Conservation (phyloP, 805 yeast genomes). For the Candida anglica region DNA sequence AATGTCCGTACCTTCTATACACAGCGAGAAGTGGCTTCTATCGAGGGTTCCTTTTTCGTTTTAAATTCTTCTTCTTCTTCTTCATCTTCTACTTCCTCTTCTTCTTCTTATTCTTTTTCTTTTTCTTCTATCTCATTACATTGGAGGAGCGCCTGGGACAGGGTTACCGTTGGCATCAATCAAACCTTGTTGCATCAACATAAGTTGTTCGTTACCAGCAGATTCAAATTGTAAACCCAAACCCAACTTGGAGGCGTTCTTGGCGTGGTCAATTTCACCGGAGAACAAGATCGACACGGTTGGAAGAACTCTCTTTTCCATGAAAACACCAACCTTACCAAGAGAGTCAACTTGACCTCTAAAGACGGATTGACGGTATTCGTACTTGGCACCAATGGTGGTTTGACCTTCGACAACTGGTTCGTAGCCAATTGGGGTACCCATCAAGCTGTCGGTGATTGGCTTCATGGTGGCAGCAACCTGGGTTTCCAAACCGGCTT, state of each 20-base stretch:
- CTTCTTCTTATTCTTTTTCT: no score
- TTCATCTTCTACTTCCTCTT: no score
- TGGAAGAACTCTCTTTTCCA: constrained; percentile 92
- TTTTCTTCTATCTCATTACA: no score
- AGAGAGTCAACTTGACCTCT: constrained; percentile 90
- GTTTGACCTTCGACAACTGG: constrained; percentile 88
- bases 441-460: constrained; percentile 69
- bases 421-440: constrained; percentile 76
- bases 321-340: constrained; percentile 86
- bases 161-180: constrained; percentile 83
- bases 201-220: constrained; percentile 88
- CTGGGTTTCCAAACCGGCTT: constrained; percentile 90
- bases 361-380: constrained; percentile 92
- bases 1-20: no score
- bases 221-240: constrained; percentile 94
- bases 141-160: constrained; percentile 71
- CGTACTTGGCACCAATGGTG: constrained; percentile 94
- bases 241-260: constrained; percentile 73
- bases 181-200: constrained; percentile 87
- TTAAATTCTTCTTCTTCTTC: no score
- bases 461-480: constrained; percentile 74
- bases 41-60: no score
- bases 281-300: constrained; percentile 83
- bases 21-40: no score
- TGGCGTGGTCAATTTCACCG: constrained; percentile 87